Evolutionary conservation across 2,329 filamentous ascomycete genomes (phyloP).

Genomic region (Fusarium tanahbumbuense): DNA sequence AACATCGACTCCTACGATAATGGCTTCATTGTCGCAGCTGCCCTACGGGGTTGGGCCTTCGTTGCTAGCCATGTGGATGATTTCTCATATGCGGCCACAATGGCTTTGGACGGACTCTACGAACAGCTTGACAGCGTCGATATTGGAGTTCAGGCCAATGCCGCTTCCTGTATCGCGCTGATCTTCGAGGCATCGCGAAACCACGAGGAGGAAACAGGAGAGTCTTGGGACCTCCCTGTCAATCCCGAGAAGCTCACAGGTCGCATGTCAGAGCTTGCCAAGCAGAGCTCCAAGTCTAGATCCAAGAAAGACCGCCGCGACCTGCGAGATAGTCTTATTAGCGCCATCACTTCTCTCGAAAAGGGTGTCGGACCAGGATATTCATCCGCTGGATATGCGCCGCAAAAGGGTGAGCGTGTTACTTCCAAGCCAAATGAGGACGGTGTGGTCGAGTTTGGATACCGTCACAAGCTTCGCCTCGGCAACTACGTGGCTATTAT

Average conservation of each 20-base stretch:
- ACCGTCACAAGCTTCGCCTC: slow-evolving; percentile 63
- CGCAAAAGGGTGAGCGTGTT: slow-evolving; percentile 57
- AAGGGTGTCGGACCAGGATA: slow-evolving; percentile 66
- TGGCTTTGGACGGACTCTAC: slow-evolving; percentile 82
- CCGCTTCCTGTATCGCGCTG: slow-evolving; percentile 83
- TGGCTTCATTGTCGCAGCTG: slow-evolving; percentile 76
- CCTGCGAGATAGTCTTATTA: slow-evolving; percentile 61
- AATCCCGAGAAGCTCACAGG: slow-evolving; percentile 62
- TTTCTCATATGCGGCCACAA: slow-evolving; percentile 75
- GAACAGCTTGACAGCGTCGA: slow-evolving; percentile 86
- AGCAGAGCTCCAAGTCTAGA: slow-evolving; percentile 60
- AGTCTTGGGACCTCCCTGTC: slow-evolving; percentile 62
- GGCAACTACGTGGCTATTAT: slow-evolving; percentile 59
- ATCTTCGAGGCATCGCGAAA: slow-evolving; percentile 77
- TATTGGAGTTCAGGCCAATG: slow-evolving; percentile 77
- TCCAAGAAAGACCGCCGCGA: slow-evolving; percentile 62
- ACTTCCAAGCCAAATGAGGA: slow-evolving; percentile 56
- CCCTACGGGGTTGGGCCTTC: slow-evolving; percentile 82
- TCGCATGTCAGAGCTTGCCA: slow-evolving; percentile 61
- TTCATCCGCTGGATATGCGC: slow-evolving; percentile 59
- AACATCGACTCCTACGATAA: slow-evolving; percentile 78
- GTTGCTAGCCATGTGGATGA: slow-evolving; percentile 83
- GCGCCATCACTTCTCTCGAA: slow-evolving; percentile 66
- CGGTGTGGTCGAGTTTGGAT: slow-evolving; percentile 62
- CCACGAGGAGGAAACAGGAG: slow-evolving; percentile 61